Percentiles rank a stretch among this genome's conserved stretches.
phyloP scores from a whole-genome alignment of 2,329 filamentous ascomycete species.

The Diaporthe velutina region DNA sequence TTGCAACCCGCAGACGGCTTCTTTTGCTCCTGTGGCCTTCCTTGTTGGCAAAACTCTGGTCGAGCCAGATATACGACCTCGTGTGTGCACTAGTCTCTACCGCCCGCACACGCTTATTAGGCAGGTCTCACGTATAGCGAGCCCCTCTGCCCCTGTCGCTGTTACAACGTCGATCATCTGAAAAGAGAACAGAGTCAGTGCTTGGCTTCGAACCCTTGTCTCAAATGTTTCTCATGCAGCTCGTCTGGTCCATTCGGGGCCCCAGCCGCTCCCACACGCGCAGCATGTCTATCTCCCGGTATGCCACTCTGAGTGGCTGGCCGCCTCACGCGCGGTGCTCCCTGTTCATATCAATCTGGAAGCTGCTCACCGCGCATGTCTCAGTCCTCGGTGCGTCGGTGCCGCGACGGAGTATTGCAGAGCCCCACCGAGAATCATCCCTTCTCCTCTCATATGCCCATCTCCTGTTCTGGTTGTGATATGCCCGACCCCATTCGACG shows the following conservation, averaged over 20 bases:
- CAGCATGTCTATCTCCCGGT: not conserved
- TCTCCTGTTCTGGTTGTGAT: not conserved
- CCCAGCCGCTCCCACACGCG: slow-evolving; percentile 32
- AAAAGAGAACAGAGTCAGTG: slow-evolving; percentile 4
- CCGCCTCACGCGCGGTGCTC: not conserved
- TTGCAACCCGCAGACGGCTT: not conserved
- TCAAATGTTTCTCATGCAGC: slow-evolving; percentile 28
- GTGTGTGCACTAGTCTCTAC: not conserved
- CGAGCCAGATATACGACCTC: slow-evolving; percentile 13
- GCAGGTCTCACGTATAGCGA: slow-evolving; percentile 29
- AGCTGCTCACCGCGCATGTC: slow-evolving; percentile 16
- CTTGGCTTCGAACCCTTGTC: slow-evolving; percentile 34
- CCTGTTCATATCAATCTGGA: not conserved
- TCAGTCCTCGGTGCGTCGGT: slow-evolving; percentile 6
- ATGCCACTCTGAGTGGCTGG: not conserved
- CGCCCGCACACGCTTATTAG: slow-evolving; percentile 19
- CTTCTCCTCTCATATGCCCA: slow-evolving; percentile 27
- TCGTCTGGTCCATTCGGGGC: slow-evolving; percentile 15
- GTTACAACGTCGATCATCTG: slow-evolving; percentile 32
- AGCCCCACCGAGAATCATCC: slow-evolving; percentile 13
- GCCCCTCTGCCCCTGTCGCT: slow-evolving; percentile 21
- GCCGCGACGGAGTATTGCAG: not conserved
- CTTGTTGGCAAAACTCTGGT: not conserved
- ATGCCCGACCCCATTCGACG: slow-evolving; percentile 14
- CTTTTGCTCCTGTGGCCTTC: not conserved